Evolutionary conservation across 208 protist species (phyloP), one percentile per base, ranked within the genome.

Genomic region (Leishmania gerbilli): DNA sequence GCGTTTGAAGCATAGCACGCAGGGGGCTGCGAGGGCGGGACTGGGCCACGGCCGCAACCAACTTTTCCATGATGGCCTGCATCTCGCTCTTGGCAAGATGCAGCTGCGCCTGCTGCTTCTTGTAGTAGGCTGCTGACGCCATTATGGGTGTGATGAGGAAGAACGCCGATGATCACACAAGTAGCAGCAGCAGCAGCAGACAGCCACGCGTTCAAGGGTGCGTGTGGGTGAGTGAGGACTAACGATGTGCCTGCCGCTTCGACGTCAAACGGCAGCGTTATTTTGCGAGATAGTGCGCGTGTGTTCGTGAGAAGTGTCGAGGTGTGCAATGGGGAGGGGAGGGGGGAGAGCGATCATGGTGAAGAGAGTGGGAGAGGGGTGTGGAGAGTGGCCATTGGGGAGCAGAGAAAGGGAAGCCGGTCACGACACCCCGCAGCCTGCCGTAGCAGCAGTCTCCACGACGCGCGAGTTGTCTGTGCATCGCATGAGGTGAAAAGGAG

Each of bases 41-140:
- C 45, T 90, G 79, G 6, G 79, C 65, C 6, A 92, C 67, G 51
- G 90, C 72, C 17, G 76, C 31, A 15, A 84, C 71, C 31, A 92
- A 71, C 84, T 84, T 64, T 81, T 90, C 81, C 15, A 88, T 74
- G 37, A 90, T 65, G 47, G 84, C 64, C 72, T 88, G 87, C 62
- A 92, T 78, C 56, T 88, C 84, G 19, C 76, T 47, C 24, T 71
- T 64, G 17, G 86, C 86, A 13, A 90, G 78, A 31, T 78, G 47
- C 40, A 68, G 45, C 82, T 92, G 84, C 45, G 89, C 84, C 62
- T 79, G 74, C 49, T 87, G 65, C 82, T 85, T 87, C 82, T 90
- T 87, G 80, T 89, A 89, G 27, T 69, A 53, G 21, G 79, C 85
- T 21, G 82, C 77, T 9, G 83, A 79, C 17, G 85, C 71, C 88